Evolutionary conservation across 2,329 filamentous ascomycete genomes (phyloP), one percentile per base, ranked within the genome.

Genomic region (Fusarium transvaalense): DNA sequence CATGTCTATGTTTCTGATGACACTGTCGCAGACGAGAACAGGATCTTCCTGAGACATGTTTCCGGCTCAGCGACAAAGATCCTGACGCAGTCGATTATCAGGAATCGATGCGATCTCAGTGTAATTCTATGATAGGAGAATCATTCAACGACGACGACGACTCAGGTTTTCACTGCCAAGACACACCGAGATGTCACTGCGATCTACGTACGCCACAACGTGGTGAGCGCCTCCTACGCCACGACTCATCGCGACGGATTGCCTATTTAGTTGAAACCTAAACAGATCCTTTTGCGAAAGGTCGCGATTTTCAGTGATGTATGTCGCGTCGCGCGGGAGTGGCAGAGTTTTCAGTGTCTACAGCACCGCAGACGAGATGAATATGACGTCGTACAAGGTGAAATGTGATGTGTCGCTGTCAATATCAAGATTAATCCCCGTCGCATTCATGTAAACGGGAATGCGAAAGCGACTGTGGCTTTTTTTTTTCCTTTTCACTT

Each of bases 181-280:
- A 43, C 39, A 58, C 52, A 25, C 41, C 21, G 32, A 35, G 34
- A 66, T 68, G 65, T 66, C 65, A 66, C 56, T 29, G 21, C 34
- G 23, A 31, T 51, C 29, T n/a, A 10, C 12, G 10, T 35, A 63
- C 27, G 58, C 60, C 58, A 63, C 58, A 51, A 47, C 45, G 31
- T 51, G 52, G 54, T 38, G n/a, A 55, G 37, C 58, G 64, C 64
- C 64, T 34, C 64, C 64, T 59, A 68, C 64, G 65, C 65, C 61
- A 68, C 50, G 46, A 53, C 54, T 51, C 46, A 3, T 29, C 37
- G 45, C 46, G 37, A 34, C 34, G 25, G 29, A 29, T 53, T 69
- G 10, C 60, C 65, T 55, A 23, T 68, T 68, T 61, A 32, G 65
- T 43, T 37, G 35, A 17, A 51, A 25, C 51, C 31, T 23, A 32